A percentile compares a stretch with the other conserved stretches of the same genome.
Conservation (phyloP, 2,329 filamentous ascomycete genomes). For the Colletotrichum australisinense region DNA sequence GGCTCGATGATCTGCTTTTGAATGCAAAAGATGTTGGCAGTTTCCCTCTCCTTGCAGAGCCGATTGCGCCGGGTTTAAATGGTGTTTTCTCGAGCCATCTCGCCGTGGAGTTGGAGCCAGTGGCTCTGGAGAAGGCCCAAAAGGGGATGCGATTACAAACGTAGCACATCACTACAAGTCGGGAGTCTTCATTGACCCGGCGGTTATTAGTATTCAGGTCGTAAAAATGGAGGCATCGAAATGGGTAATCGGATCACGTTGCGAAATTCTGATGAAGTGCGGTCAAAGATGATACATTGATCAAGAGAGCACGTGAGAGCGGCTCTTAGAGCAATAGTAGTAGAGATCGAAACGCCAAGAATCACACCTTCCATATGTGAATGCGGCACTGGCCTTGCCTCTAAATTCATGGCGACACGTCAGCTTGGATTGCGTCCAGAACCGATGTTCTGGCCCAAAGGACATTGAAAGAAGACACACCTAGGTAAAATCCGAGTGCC, state of each 20-base stretch:
- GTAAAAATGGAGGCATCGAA: not conserved
- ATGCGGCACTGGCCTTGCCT: not conserved
- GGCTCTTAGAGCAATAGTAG: not conserved
- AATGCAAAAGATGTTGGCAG: not conserved
- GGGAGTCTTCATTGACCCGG: no score
- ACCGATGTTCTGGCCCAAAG: not conserved
- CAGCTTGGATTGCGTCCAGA: no score
- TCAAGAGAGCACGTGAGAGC: not conserved
- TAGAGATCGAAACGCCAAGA: not conserved
- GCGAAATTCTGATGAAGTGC: not conserved
- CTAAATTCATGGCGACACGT: not conserved
- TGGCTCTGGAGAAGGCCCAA: not conserved
- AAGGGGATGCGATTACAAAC: no score
- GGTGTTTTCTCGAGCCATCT: not conserved
- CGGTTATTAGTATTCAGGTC: no score
- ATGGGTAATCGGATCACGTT: not conserved
- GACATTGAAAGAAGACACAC: not conserved
- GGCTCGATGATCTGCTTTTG: not conserved
- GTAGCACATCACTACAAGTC: no score
- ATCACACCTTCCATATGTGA: not conserved
- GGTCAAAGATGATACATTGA: not conserved
- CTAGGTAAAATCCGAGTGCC: not conserved
- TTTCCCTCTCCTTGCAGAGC: not conserved
- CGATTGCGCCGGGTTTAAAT: not conserved
- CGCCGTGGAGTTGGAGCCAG: no score